Evolutionary conservation across 345 rosid genomes (phyloP).

Genomic region (Lepidium didymum): DNA sequence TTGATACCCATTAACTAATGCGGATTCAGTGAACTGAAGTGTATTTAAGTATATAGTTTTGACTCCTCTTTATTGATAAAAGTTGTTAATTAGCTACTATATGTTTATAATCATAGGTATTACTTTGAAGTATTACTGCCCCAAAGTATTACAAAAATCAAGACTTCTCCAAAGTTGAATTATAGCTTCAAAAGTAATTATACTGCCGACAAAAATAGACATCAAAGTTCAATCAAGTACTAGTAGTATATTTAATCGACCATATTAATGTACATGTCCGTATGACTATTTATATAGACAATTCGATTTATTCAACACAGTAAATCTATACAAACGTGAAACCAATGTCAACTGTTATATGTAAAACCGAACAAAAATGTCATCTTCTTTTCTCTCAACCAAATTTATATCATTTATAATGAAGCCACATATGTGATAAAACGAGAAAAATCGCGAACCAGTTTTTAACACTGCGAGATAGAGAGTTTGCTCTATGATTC

Average conservation of each 20-base stretch:
- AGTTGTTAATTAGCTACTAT: neutral
- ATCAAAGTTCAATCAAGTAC: neutral
- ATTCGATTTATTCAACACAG: neutral
- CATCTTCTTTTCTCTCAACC: too few relatives aligned
- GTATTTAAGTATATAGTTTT: neutral
- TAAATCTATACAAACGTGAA: neutral
- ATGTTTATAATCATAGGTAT: neutral
- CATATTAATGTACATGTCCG: neutral
- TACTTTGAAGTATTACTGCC: constrained; percentile 3
- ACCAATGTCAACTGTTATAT: neutral
- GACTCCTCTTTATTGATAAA: constrained; percentile 4
- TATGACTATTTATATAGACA: neutral
- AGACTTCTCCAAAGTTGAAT: neutral
- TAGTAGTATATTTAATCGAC: neutral
- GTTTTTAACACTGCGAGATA: too few relatives aligned
- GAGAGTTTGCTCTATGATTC: too few relatives aligned
- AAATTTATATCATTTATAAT: too few relatives aligned
- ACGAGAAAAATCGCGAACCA: too few relatives aligned
- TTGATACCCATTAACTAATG: neutral
- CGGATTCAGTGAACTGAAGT: constrained; percentile 10
- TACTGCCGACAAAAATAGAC: neutral
- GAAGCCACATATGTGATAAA: too few relatives aligned
- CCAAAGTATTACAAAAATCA: too few relatives aligned
- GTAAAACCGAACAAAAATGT: neutral
- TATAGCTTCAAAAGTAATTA: neutral